Evolutionary conservation across 345 rosid genomes (phyloP).

Genomic region (Aquilaria yunnanensis): DNA sequence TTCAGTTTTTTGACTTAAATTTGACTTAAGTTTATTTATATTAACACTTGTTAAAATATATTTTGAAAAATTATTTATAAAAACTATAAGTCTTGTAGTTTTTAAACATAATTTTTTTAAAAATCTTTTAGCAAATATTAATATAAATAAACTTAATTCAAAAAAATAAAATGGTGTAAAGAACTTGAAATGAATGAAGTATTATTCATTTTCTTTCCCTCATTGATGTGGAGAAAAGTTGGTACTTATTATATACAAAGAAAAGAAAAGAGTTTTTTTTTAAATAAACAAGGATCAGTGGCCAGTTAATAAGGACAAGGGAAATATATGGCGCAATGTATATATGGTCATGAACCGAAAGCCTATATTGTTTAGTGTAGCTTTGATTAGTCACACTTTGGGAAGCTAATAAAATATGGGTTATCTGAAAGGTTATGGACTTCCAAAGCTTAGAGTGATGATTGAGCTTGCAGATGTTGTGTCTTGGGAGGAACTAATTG

Average conservation of each 20-base stretch:
- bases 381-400: neutral
- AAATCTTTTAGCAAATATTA: too few species aligned
- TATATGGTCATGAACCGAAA: neutral
- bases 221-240: slow-evolving; percentile 12
- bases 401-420: neutral
- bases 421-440: slow-evolving; percentile 23
- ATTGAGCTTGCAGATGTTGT: slow-evolving; percentile 12
- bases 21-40: too few species aligned
- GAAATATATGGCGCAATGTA: slow-evolving; percentile 12
- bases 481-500: neutral
- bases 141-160: too few species aligned
- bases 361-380: neutral
- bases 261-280: neutral
- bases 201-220: neutral
- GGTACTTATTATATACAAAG: slow-evolving; percentile 2
- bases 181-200: too few species aligned
- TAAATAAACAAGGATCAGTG: too few species aligned
- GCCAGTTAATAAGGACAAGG: slow-evolving; percentile 20
- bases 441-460: slow-evolving; percentile 14
- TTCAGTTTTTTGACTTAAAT: too few species aligned
- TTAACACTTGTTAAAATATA: too few species aligned
- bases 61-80: too few species aligned
- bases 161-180: too few species aligned
- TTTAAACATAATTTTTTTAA: too few species aligned
- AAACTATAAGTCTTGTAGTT: too few species aligned